Conservation (phyloP, 306 rosid species). For the Neltuma alba region DNA sequence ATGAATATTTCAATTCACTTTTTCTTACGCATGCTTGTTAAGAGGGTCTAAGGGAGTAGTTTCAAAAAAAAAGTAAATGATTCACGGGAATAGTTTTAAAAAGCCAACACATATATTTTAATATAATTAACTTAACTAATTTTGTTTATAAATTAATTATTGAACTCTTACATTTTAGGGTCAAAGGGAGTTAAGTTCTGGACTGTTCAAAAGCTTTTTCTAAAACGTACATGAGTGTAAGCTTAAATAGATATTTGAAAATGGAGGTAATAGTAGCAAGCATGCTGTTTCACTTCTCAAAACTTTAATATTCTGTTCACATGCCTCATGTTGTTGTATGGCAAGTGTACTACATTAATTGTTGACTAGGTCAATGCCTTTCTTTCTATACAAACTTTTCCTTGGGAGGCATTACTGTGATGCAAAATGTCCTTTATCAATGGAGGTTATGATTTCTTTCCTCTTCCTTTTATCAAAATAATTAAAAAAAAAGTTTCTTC, state of each 20-base stretch:
- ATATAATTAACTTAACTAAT: too few relatives aligned
- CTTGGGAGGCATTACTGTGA: not conserved
- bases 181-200: too few relatives aligned
- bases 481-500: too few relatives aligned
- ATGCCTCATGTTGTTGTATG: not conserved
- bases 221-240: not conserved
- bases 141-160: too few relatives aligned
- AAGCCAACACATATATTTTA: too few relatives aligned
- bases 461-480: not conserved
- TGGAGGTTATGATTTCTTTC: not conserved
- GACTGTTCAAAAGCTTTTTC: too few relatives aligned
- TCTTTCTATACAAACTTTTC: not conserved
- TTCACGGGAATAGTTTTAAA: too few relatives aligned
- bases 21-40: too few relatives aligned
- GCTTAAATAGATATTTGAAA: not conserved
- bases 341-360: not conserved
- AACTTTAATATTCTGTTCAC: not conserved
- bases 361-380: not conserved
- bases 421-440: not conserved
- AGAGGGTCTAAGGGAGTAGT: too few relatives aligned
- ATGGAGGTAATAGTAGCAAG: not conserved
- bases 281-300: not conserved
- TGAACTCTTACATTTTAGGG: too few relatives aligned
- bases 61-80: too few relatives aligned
- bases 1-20: too few relatives aligned